Percentiles rank a stretch among this genome's conserved stretches.
Conservation (phyloP, 1,284 basidiomycete genomes). For the Termitomyces sp. region DNA sequence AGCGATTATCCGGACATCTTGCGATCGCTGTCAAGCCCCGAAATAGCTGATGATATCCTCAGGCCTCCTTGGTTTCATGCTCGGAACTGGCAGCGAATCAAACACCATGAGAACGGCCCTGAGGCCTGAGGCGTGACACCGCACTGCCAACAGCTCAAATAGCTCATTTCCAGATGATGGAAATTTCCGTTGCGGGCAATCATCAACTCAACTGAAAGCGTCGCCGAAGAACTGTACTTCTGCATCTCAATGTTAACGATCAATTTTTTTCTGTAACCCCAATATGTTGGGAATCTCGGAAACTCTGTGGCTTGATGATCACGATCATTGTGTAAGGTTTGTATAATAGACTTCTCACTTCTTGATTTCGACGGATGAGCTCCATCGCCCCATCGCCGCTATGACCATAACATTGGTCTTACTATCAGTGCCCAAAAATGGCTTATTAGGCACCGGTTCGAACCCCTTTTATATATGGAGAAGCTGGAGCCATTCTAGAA, state of each 20-base stretch:
- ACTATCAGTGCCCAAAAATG: too few relatives aligned
- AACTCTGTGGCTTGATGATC: not conserved
- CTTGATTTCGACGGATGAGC: not conserved
- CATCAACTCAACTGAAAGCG: not conserved
- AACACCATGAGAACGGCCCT: too few relatives aligned
- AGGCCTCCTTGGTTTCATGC: not conserved
- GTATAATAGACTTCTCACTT: not conserved
- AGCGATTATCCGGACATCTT: not conserved
- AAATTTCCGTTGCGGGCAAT: not conserved
- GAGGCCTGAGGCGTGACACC: not conserved
- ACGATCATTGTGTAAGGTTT: not conserved
- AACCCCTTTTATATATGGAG: not conserved
- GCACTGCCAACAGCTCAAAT: not conserved
- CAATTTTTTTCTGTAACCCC: too few relatives aligned
- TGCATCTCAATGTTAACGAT: not conserved
- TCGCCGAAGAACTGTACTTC: not conserved
- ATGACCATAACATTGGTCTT: not conserved
- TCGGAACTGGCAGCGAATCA: not conserved
- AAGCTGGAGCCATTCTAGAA: not conserved
- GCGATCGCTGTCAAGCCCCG: not conserved
- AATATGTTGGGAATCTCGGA: not conserved
- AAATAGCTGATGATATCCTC: not conserved
- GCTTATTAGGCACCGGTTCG: too few relatives aligned
- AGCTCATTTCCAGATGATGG: not conserved
- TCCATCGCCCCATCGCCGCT: not conserved